phyloP scores from a whole-genome alignment of 2,329 filamentous ascomycete species.

The Fusarium sp. region DNA sequence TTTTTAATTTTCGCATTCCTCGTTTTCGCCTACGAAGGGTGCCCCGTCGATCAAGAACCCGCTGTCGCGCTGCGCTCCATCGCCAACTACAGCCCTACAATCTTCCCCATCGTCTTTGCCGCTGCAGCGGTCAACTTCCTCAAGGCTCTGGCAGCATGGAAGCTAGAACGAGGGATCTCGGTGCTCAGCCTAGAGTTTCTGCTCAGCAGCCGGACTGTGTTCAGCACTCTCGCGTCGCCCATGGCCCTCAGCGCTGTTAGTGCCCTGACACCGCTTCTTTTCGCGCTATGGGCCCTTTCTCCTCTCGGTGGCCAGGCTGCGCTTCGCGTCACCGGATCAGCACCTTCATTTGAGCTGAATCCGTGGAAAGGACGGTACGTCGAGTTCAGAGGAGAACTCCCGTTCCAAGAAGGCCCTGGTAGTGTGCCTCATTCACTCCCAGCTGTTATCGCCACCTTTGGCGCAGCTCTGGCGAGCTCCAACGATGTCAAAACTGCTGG shows the following conservation, averaged over 20 bases:
- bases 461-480: slow-evolving; percentile 4
- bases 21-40: background rate
- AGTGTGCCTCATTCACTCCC: slow-evolving; percentile 1
- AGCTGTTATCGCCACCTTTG: slow-evolving; percentile 2
- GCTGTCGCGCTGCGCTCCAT: background rate
- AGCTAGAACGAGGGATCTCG: slow-evolving; percentile 18
- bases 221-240: slow-evolving; percentile 10
- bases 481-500: slow-evolving; percentile 2
- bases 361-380: slow-evolving; percentile 13
- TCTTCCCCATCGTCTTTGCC: slow-evolving; percentile 26
- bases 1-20: slow-evolving; percentile 8
- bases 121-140: slow-evolving; percentile 16
- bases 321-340: slow-evolving; percentile 5
- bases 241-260: background rate
- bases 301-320: slow-evolving; percentile 21
- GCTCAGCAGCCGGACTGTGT: slow-evolving; percentile 19
- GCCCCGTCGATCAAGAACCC: background rate
- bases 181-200: slow-evolving; percentile 22
- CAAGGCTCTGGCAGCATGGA: slow-evolving; percentile 17
- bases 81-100: slow-evolving; percentile 4
- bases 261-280: slow-evolving; percentile 7
- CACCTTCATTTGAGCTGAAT: background rate
- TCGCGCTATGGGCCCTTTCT: slow-evolving; percentile 17
- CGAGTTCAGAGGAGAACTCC: slow-evolving; percentile 9
- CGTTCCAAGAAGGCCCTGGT: background rate